phyloP scores from a whole-genome alignment of 768 basidiomycete species.

The Dentipellis sp. region DNA sequence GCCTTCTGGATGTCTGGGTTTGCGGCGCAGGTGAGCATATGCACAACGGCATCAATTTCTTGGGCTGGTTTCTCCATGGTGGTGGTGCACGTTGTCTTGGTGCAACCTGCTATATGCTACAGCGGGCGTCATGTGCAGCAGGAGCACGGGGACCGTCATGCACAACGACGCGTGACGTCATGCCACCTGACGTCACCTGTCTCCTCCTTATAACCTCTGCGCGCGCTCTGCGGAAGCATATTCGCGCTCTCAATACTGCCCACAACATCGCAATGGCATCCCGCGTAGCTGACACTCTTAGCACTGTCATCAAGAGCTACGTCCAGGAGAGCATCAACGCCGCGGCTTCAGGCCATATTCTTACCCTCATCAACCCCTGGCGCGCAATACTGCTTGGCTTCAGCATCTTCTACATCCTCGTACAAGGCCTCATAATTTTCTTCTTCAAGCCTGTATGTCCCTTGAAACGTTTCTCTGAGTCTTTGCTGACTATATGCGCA shows the following conservation, averaged over 20 bases:
- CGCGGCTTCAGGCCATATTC: too few relatives aligned
- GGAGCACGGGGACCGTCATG: too few relatives aligned
- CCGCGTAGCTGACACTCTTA: too few relatives aligned
- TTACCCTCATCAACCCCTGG: conserved; percentile 1
- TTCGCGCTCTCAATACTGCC: not conserved
- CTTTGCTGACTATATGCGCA: not conserved
- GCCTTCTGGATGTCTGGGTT: conserved; percentile 4
- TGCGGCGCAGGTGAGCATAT: not conserved
- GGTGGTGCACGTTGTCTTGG: not conserved
- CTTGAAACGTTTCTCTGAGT: not conserved
- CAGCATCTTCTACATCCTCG: conserved; percentile 22
- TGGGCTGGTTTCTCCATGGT: conserved; percentile 2
- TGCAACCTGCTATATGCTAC: too few relatives aligned
- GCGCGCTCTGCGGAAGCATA: too few relatives aligned
- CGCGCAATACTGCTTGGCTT: conserved; percentile 11
- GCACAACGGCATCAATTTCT: conserved; percentile 1
- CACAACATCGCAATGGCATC: not conserved
- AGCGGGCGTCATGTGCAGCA: too few relatives aligned
- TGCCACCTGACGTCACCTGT: conserved; percentile 1
- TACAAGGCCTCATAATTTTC: conserved; percentile 27
- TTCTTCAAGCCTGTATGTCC: conserved; percentile 31
- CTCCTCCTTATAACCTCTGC: not conserved
- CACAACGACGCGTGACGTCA: too few relatives aligned
- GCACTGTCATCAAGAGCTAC: too few relatives aligned
- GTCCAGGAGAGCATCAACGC: too few relatives aligned